phyloP scores from a whole-genome alignment of 352 stramenopile species.

The Globisporangium splendens region DNA sequence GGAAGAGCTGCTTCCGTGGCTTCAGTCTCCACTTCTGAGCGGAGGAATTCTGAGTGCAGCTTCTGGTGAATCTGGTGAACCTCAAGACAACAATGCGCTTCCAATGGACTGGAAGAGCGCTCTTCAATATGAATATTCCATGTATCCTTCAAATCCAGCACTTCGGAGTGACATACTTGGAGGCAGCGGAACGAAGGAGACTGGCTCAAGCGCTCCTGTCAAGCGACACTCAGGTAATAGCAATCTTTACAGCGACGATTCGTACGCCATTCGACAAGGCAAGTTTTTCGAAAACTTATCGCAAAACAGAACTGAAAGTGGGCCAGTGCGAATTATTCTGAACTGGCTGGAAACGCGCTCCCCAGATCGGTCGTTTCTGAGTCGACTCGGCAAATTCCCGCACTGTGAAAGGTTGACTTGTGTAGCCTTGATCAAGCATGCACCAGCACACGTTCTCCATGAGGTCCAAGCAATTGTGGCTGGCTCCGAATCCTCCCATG shows the following conservation, averaged over 20 bases:
- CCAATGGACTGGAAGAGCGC: conserved; percentile 11
- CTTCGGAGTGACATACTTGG: conserved; percentile 6
- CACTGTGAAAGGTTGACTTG: conserved; percentile 66
- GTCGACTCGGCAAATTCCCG: conserved; percentile 68
- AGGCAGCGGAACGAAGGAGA: not conserved
- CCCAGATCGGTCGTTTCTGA: conserved; percentile 77
- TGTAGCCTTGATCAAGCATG: conserved; percentile 77
- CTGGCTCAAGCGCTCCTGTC: not conserved
- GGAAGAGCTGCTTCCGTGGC: conserved; percentile 80
- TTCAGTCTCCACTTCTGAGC: conserved; percentile 79
- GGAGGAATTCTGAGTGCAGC: conserved; percentile 39
- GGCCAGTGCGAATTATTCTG: conserved; percentile 55
- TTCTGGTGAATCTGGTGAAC: conserved; percentile 5
- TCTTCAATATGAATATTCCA: conserved; percentile 11
- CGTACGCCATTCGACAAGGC: conserved; percentile 30
- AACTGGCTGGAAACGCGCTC: conserved; percentile 71
- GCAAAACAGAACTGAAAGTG: conserved; percentile 53
- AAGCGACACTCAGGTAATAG: conserved; percentile 7
- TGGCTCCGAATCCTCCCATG: conserved; percentile 22
- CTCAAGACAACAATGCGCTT: not conserved
- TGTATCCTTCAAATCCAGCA: conserved; percentile 10
- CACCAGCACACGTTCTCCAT: conserved; percentile 66
- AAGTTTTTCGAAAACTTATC: conserved; percentile 57
- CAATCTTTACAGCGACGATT: conserved; percentile 4
- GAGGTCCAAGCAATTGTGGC: conserved; percentile 76